Evolutionary conservation across 345 rosid species (phyloP).

Genomic region (Moricandia moricandioides): DNA sequence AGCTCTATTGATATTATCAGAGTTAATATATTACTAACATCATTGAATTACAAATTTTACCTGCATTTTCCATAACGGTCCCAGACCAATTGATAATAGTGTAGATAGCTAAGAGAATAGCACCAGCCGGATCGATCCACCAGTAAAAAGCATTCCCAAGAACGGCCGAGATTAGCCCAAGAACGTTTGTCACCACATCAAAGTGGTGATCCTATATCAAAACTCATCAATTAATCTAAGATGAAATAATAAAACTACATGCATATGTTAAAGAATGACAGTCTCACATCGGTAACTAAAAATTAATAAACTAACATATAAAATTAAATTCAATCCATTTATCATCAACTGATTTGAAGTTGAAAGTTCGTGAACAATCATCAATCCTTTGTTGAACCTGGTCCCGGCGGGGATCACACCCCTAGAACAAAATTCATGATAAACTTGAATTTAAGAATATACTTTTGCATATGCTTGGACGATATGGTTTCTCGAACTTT

Average conservation of each 20-base stretch:
- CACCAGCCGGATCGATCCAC: conserved; percentile 95
- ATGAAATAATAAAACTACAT: background rate
- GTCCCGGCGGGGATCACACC: no score
- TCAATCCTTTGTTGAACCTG: no score
- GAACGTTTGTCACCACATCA: conserved; percentile 81
- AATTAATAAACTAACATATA: no score
- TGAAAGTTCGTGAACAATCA: no score
- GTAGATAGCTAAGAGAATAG: conserved; percentile 75
- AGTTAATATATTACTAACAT: background rate
- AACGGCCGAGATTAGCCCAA: conserved; percentile 76
- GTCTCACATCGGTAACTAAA: no score
- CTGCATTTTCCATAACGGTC: conserved; percentile 90
- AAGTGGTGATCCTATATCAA: conserved; percentile 78
- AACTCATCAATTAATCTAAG: background rate
- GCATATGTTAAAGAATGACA: background rate
- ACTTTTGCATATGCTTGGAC: conserved; percentile 96
- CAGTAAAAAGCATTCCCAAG: conserved; percentile 70
- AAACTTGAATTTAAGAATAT: background rate
- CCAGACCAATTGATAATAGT: conserved; percentile 83
- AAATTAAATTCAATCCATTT: no score
- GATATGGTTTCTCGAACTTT: conserved; percentile 62
- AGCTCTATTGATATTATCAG: background rate
- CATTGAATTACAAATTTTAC: conserved; percentile 29
- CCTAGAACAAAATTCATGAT: no score
- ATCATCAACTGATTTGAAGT: no score